Evolutionary conservation across 305 asterid genomes (phyloP), one percentile per base, ranked within the genome.

Genomic region (Fraxinus paxiana): DNA sequence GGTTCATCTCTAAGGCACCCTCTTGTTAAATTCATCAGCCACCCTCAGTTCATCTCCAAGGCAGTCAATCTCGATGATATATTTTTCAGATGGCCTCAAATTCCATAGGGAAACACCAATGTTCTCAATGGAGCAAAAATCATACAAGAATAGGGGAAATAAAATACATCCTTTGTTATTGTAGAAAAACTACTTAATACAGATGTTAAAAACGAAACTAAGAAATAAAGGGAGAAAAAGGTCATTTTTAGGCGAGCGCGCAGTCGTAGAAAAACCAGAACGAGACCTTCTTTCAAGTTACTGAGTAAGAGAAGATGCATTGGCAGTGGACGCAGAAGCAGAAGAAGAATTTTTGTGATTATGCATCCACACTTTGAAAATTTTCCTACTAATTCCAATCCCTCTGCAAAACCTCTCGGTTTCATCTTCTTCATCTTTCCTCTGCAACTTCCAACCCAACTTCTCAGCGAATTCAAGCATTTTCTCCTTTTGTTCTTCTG

Each of bases 331-430:
- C 0, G 86, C 77, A 80, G 87, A 82, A 71, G 84, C 77, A 43
- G 87, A 12, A 1, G 90, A 84, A 5, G 87, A 81, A 41, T 86
- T 86, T 78, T 92, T 92, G 65, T 92, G 93, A 83, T 90, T 92
- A 33, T 92, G 95, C 95, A 92, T 92, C 97, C 93, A 90, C 8
- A 92, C 97, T 83, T 89, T 92, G 85, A 92, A 88, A 4, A 92
- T 91, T 65, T 89, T 88, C 82, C 92, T 83, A 77, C 79, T 90
- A 22, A 92, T 85, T 84, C 95, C 97, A 20, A 91, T 43, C 7
- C 90, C 86, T 78, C 85, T 75, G 82, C 95, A 92, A 61, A 91
- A 92, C 75, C 86, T 85, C 77, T 91, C 93, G 7, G 88, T 87
- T 79, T 88, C 94, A 43, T 87, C 88, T 20, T 89, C 97, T 10